phyloP scores from a whole-genome alignment of 1,284 basidiomycete genomes.

The Vanrija sp. region DNA sequence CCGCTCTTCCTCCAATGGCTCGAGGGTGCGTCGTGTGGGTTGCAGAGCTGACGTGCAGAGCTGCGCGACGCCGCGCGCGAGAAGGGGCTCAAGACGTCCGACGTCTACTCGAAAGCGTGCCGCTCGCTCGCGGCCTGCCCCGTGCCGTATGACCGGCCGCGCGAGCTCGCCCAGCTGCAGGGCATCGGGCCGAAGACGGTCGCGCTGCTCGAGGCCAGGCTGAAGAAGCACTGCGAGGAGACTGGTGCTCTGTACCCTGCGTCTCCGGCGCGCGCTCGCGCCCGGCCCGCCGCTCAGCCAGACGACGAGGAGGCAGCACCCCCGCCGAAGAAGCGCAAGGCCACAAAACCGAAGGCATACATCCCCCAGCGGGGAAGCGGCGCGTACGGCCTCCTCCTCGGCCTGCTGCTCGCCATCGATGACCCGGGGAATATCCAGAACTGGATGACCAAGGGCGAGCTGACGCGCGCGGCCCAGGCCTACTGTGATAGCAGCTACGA shows the following conservation, averaged over 20 bases:
- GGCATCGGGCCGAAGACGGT: slow-evolving; percentile 44
- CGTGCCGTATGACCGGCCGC: slow-evolving; percentile 32
- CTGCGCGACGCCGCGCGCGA: slow-evolving; percentile 38
- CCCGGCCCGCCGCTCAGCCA: too few species aligned
- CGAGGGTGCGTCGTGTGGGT: slow-evolving; percentile 28
- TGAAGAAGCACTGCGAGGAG: slow-evolving; percentile 31
- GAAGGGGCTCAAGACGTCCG: slow-evolving; percentile 35
- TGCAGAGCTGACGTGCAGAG: slow-evolving; percentile 20
- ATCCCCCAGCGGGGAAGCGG: slow-evolving; percentile 40
- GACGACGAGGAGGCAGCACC: slow-evolving; percentile 6
- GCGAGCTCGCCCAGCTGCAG: slow-evolving; percentile 35
- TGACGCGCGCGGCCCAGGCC: slow-evolving; percentile 35
- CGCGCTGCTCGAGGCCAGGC: slow-evolving; percentile 34
- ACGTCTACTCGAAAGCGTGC: slow-evolving; percentile 39
- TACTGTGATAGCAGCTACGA: slow-evolving; percentile 41
- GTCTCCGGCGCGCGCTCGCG: slow-evolving; percentile 28
- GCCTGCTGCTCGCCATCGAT: slow-evolving; percentile 35
- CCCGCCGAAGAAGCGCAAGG: slow-evolving; percentile 19
- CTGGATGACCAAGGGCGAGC: slow-evolving; percentile 40
- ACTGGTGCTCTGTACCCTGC: slow-evolving; percentile 27
- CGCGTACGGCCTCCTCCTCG: slow-evolving; percentile 44
- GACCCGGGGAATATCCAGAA: slow-evolving; percentile 22
- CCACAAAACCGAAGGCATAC: slow-evolving; percentile 30
- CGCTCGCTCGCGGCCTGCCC: slow-evolving; percentile 41
- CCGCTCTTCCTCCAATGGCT: slow-evolving; percentile 46